phyloP scores from a whole-genome alignment of 108 stramenopile species.

The Fistulifera solaris region DNA sequence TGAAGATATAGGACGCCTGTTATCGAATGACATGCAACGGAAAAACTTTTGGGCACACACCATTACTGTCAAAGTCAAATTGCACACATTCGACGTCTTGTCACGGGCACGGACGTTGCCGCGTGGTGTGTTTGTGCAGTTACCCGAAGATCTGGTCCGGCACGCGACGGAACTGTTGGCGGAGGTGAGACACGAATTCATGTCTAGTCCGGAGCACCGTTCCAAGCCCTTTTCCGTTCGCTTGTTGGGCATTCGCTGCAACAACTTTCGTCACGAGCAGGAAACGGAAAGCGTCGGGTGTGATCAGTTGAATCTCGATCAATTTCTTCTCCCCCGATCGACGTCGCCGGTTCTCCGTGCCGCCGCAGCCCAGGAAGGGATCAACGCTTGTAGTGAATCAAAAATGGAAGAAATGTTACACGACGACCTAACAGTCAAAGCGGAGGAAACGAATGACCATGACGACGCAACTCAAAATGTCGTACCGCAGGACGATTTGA shows the following conservation, averaged over 20 bases:
- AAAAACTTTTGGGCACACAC: slow-evolving; percentile 53
- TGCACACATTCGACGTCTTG: slow-evolving; percentile 60
- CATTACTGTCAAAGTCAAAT: slow-evolving; percentile 77
- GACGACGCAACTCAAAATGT: not conserved
- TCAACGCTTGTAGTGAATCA: not conserved
- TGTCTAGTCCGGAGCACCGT: slow-evolving; percentile 2
- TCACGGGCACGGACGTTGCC: slow-evolving; percentile 21
- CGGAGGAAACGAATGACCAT: not conserved
- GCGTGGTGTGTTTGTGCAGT: slow-evolving; percentile 21
- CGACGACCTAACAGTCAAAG: not conserved
- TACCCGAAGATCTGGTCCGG: slow-evolving; percentile 33
- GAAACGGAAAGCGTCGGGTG: slow-evolving; percentile 9
- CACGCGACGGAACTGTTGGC: slow-evolving; percentile 35
- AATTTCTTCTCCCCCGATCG: not conserved
- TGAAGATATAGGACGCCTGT: slow-evolving; percentile 45
- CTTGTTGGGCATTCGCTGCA: slow-evolving; percentile 73
- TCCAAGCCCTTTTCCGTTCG: slow-evolving; percentile 44
- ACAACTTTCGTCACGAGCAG: slow-evolving; percentile 43
- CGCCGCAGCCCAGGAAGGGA: not conserved
- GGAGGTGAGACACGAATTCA: slow-evolving; percentile 23
- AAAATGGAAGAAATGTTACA: not conserved
- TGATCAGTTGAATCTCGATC: not conserved
- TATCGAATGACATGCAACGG: slow-evolving; percentile 52
- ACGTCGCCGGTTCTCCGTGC: not conserved
- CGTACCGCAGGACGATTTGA: not conserved